phyloP scores from a whole-genome alignment of 2,329 filamentous ascomycete species.

The Lecanicillium sp. region DNA sequence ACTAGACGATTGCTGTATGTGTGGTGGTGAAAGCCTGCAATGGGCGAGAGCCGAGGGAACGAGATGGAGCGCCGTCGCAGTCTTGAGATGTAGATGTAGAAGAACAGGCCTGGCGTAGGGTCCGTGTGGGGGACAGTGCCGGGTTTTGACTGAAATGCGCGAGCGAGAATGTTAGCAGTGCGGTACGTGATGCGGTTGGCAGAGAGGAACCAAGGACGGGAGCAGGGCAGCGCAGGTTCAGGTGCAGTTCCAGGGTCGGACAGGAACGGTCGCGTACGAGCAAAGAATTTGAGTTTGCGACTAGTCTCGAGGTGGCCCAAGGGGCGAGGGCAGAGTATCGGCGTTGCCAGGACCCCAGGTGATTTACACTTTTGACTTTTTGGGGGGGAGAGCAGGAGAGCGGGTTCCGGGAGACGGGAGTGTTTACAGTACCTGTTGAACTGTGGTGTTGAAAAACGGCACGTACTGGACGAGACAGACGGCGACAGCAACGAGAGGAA shows the following conservation, averaged over 20 bases:
- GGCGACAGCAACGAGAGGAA: background rate
- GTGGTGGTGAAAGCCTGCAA: slow-evolving; percentile 11
- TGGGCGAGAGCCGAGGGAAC: background rate
- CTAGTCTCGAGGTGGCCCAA: slow-evolving; percentile 5
- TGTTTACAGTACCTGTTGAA: slow-evolving; percentile 12
- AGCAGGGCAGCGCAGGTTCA: background rate
- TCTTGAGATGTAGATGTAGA: background rate
- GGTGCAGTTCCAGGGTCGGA: background rate
- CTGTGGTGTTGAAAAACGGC: too few species aligned
- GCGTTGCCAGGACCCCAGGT: slow-evolving; percentile 2
- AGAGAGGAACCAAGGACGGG: too few species aligned
- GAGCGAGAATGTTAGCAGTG: too few species aligned
- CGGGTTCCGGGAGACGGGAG: background rate
- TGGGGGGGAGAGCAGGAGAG: too few species aligned
- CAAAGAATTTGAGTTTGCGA: slow-evolving; percentile 10
- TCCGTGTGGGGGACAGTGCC: slow-evolving; percentile 5
- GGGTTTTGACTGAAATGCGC: slow-evolving; percentile 12
- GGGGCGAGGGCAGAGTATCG: background rate
- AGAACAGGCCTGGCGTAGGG: background rate
- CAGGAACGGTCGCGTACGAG: slow-evolving; percentile 7
- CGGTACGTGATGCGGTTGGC: too few species aligned
- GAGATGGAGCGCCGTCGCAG: background rate
- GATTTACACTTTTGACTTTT: too few species aligned
- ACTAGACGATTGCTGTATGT: slow-evolving; percentile 7
- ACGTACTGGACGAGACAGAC: slow-evolving; percentile 7